Evolutionary conservation across 768 basidiomycete genomes (phyloP), one percentile per base, ranked within the genome.

Genomic region (Goffeauzyma gilvescens): DNA sequence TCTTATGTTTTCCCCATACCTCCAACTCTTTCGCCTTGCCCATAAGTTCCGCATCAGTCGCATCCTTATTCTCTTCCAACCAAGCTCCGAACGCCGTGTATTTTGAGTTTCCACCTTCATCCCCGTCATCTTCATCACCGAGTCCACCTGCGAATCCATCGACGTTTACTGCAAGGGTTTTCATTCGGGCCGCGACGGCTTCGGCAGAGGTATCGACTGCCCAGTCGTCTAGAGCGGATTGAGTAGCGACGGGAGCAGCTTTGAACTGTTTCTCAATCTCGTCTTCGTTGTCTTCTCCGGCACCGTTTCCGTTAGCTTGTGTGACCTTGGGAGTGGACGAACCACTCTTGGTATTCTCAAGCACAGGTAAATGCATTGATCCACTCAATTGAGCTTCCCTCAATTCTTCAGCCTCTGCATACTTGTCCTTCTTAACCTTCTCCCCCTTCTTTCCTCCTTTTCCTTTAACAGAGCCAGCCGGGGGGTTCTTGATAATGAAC

Each of bases 401-500:
- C 49, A 51, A 50, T 46, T 48, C 49, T 33, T 53, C 58, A 20
- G 54, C 58, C n/a, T 52, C 54, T 9, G 51, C 44, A 13, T 48
- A 50, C 40, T 58, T 55, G 57, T 73, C 75, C 55, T 71, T 73
- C 58, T 58, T 65, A 13, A 30, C 26, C 53, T 64, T 65, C 50
- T 62, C 66, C 35, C 64, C 65, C 55, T 71, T 72, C 58, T 59
- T 65, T 25, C 50, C 52, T 4, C 54, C 54, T 49, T 60, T 63
- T 42, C 52, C 52, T 68, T 80, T 86, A 70, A 77, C 81, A 41
- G 74, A 70, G 55, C 78, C 82, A 68, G 81, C 79, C 40, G 89
- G 90, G 32, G 93, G 93, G 64, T 98, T 98, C 71, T 89, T 93
- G 57, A 95, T 58, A 61, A 98, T 93, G 71, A 84, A 98, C 1